Evolutionary conservation across 202 grass and related monocot genomes (phyloP).

Genomic region (Cymbopogon flexuosus): DNA sequence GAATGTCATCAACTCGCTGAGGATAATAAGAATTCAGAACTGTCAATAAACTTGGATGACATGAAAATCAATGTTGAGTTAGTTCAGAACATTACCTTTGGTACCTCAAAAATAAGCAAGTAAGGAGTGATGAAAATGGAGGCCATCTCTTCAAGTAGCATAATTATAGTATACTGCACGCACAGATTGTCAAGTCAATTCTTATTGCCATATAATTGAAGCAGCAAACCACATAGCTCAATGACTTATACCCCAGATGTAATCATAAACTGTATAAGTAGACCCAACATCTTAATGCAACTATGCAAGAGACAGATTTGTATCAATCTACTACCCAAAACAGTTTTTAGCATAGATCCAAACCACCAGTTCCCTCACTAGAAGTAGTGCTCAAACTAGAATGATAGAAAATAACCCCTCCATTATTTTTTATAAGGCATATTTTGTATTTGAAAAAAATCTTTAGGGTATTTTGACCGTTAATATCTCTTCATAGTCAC

Average conservation of each 20-base stretch:
- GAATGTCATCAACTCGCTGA: conserved; percentile 89
- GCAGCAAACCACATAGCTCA: not conserved
- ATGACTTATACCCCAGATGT: not conserved
- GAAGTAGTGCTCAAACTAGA: not conserved
- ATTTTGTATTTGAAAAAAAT: not conserved
- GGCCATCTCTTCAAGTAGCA: conserved; percentile 96
- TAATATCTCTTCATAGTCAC: not conserved
- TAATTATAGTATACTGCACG: conserved; percentile 86
- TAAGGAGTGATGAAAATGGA: conserved; percentile 92
- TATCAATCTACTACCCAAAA: conserved; percentile 19
- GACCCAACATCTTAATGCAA: not conserved
- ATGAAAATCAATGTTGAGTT: not conserved
- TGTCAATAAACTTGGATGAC: conserved; percentile 12
- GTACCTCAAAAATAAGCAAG: conserved; percentile 83
- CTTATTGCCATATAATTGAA: conserved; percentile 10
- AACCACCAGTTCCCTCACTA: not conserved
- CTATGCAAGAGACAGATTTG: conserved; percentile 6
- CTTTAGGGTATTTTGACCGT: not conserved
- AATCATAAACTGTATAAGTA: not conserved
- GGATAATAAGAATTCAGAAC: conserved; percentile 29
- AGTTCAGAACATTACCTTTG: conserved; percentile 71
- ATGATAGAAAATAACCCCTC: not conserved
- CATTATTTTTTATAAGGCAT: not conserved
- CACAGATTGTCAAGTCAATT: conserved; percentile 22
- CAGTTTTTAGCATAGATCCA: not conserved